These are phyloP conservation scores for Phytomonas sp. DNA, from an alignment of 208 protist genomes.

Conservation along the genomic window DNA sequence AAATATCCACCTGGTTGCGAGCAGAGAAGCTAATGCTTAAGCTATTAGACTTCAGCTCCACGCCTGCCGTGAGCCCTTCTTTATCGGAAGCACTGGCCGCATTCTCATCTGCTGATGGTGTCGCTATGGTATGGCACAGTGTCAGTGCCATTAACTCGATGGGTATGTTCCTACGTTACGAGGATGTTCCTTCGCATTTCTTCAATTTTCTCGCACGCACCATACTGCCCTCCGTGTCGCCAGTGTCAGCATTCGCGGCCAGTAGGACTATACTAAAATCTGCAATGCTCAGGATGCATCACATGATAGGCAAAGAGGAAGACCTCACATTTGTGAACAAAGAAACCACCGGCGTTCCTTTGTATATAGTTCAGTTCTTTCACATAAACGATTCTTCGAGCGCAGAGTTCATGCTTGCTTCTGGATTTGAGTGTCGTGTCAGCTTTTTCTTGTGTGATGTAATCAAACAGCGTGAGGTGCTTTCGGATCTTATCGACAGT, in stretches of 20 bases:
- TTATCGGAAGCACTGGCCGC: constrained; percentile 15
- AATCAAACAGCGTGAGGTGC: constrained; percentile 14
- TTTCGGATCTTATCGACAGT: not conserved
- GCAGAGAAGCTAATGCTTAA: constrained; percentile 55
- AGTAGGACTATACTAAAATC: constrained; percentile 21
- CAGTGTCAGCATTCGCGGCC: constrained; percentile 5
- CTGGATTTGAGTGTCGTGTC: constrained; percentile 66
- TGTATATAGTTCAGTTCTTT: constrained; percentile 69
- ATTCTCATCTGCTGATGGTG: constrained; percentile 37
- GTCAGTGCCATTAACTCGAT: constrained; percentile 40
- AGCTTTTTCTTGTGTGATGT: constrained; percentile 47
- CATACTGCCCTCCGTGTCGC: constrained; percentile 1
- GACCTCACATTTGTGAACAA: constrained; percentile 36
- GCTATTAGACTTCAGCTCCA: constrained; percentile 13
- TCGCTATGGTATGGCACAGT: constrained; percentile 59
- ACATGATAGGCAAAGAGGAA: constrained; percentile 26
- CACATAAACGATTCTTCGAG: constrained; percentile 21
- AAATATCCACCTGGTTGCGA: constrained; percentile 54
- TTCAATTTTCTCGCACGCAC: constrained; percentile 12
- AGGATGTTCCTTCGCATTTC: constrained; percentile 6
- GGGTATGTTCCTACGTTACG: constrained; percentile 45
- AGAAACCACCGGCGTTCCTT: constrained; percentile 2
- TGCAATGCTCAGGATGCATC: constrained; percentile 36
- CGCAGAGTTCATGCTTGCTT: constrained; percentile 28
- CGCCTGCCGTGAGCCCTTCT: constrained; percentile 2